A percentile compares a stretch with the other conserved stretches of the same genome.
These are phyloP conservation scores for Alisma plantagoaquatica DNA, from an alignment of 106 monocot species.

Conservation along the genomic window DNA sequence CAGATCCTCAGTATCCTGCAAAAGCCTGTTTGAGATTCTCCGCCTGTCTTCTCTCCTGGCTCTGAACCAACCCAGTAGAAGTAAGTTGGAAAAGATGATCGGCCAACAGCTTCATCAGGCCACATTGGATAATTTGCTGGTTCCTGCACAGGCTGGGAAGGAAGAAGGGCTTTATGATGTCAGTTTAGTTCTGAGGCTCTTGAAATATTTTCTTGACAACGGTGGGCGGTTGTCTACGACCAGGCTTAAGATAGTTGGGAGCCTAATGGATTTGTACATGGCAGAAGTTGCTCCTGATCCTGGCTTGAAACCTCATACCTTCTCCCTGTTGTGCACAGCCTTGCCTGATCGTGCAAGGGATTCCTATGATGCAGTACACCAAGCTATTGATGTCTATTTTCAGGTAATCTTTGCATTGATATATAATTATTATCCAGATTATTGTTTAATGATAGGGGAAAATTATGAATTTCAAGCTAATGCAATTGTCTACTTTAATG, in stretches of 20 bases:
- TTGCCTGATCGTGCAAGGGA: slow-evolving; percentile 70
- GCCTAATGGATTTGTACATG: slow-evolving; percentile 69
- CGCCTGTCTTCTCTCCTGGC: slow-evolving; percentile 29
- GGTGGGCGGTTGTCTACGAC: slow-evolving; percentile 8
- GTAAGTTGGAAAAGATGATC: slow-evolving; percentile 61
- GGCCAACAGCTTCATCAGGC: slow-evolving; percentile 59
- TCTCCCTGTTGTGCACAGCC: slow-evolving; percentile 32
- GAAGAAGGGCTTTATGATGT: slow-evolving; percentile 64
- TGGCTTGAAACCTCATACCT: slow-evolving; percentile 51
- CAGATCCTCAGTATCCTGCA: slow-evolving; percentile 47
- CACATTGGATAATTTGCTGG: slow-evolving; percentile 61
- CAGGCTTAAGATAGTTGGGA: slow-evolving; percentile 53
- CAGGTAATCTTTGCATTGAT: slow-evolving; percentile 28
- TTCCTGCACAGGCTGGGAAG: slow-evolving; percentile 30
- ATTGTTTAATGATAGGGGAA: background rate
- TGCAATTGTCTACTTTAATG: no score
- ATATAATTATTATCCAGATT: background rate
- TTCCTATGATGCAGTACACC: slow-evolving; percentile 58
- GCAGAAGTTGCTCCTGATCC: slow-evolving; percentile 91
- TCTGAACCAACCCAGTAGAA: slow-evolving; percentile 21
- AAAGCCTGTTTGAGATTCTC: slow-evolving; percentile 60
- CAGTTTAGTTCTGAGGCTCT: slow-evolving; percentile 48
- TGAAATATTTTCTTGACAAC: slow-evolving; percentile 41
- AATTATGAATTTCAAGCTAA: no score
- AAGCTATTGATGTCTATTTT: slow-evolving; percentile 75